Base-by-base conservation (phyloP, 2,329 filamentous ascomycete genomes). In the Aspergillus udagawae region DNA sequence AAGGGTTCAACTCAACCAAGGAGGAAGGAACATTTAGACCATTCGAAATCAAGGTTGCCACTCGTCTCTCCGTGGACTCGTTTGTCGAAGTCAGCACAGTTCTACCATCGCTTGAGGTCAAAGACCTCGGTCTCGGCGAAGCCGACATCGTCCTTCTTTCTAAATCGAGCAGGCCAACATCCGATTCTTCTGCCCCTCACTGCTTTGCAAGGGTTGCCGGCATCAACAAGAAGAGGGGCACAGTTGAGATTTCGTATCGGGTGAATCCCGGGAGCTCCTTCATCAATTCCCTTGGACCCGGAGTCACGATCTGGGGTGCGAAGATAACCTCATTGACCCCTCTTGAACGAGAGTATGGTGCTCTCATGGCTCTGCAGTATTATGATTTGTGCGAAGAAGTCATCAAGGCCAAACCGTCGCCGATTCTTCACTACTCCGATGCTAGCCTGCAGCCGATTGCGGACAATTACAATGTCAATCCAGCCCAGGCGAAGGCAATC, bases 311-410 rank as follows among this genome's bases (percentile, higher is more conserved):
- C 0, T 83, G 86, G 66, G 92, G 87, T 2, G 81, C 90, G 56
- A 96, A 95, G 69, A 86, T 99, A 63, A 91, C 92, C 54, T 96
- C 93, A 59, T 89, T 99, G 79, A 96, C 89, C 1, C 94, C 94
- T 0, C 87, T 97, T 52, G 93, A 99, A 77, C 88, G 94, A 72
- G 94, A 99, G 75, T 99, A 92, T 72, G 94, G 92, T 56, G 91
- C 94, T 0, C 77, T 99, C 29, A 89, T 92, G 76, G 93, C 90
- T 67, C 75, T 99, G 61, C 89, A 96, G 72, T 97, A 95, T 73
- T 99, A 97, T 67, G 94, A 99, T 74, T 81, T 99, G 21, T 95
- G 93, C 79, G 89, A 93, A 57, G 94, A 99, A 75, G 90, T 99
- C 56, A 80, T 95, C 50, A 86, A 87, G 65, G 94, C 92, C 3